A percentile compares a stretch with the other conserved stretches of the same genome.
Conservation (phyloP, 1,284 basidiomycete species). For the Flammula alnicola region DNA sequence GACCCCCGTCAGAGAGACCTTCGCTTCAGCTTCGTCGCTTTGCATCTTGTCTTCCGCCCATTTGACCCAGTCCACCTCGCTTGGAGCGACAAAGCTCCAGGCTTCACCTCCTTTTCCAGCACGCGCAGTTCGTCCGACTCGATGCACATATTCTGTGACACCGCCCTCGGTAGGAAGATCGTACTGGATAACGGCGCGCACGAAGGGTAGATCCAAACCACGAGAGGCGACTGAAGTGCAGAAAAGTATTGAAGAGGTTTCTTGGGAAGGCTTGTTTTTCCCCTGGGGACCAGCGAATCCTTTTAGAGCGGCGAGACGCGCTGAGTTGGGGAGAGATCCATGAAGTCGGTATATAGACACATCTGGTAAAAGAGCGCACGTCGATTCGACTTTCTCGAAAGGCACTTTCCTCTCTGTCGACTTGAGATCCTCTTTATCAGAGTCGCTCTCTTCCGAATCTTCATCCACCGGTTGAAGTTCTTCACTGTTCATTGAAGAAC, state of each 20-base stretch:
- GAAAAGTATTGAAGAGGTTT: conserved; percentile 74
- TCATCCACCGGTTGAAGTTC: conserved; percentile 34
- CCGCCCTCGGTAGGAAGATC: conserved; percentile 98
- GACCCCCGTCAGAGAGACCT: conserved; percentile 61
- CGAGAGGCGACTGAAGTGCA: conserved; percentile 98
- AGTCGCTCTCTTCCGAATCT: conserved; percentile 31
- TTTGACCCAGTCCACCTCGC: conserved; percentile 86
- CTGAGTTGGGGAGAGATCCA: conserved; percentile 86
- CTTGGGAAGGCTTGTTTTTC: conserved; percentile 35
- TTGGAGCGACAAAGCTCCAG: conserved; percentile 91
- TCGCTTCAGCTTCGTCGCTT: conserved; percentile 45
- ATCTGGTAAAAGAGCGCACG: conserved; percentile 81
- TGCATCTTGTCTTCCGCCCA: conserved; percentile 87
- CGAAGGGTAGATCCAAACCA: conserved; percentile 96
- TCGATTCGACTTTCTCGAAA: conserved; percentile 55
- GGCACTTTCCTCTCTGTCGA: conserved; percentile 23
- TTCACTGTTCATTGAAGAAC: conserved; percentile 69
- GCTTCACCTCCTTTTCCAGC: conserved; percentile 93
- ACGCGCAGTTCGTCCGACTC: conserved; percentile 96
- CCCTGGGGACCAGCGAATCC: conserved; percentile 67
- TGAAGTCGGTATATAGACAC: conserved; percentile 91
- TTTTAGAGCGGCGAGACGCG: conserved; percentile 82
- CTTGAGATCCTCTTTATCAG: conserved; percentile 29
- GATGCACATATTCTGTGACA: conserved; percentile 95
- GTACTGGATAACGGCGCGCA: conserved; percentile 93